Percentiles rank a stretch among this genome's conserved stretches.
phyloP scores from a whole-genome alignment of 176 grass and related monocot genomes.

The Aegilops tauschii region DNA sequence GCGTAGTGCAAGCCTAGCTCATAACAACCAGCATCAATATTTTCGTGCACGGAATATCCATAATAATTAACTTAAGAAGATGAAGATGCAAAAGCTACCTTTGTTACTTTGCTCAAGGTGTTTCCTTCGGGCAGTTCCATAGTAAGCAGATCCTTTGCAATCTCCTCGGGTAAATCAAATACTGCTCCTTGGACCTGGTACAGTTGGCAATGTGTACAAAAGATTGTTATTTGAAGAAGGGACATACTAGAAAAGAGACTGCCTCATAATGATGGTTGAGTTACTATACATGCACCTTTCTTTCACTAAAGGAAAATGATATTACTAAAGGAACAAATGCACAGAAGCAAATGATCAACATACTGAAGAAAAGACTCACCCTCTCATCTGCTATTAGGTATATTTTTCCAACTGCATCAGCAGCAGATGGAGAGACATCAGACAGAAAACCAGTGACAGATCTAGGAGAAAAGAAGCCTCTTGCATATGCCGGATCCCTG shows the following conservation, averaged over 20 bases:
- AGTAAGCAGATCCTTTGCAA: slow-evolving; percentile 69
- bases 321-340: not conserved
- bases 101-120: slow-evolving; percentile 74
- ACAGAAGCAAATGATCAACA: not conserved
- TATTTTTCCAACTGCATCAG: slow-evolving; percentile 99
- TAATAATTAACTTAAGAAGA: not conserved
- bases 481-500: slow-evolving; percentile 62
- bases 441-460: slow-evolving; percentile 91
- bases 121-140: slow-evolving; percentile 82
- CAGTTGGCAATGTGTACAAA: slow-evolving; percentile 17
- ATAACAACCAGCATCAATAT: not conserved
- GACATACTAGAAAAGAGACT: not conserved
- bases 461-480: slow-evolving; percentile 96
- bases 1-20: not conserved
- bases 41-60: not conserved
- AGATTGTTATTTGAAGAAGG: not conserved
- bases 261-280: not conserved
- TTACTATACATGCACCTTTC: slow-evolving; percentile 2
- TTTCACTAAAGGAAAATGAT: not conserved
- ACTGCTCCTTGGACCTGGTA: slow-evolving; percentile 93
- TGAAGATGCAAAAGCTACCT: slow-evolving; percentile 53
- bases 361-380: slow-evolving; percentile 43
- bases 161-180: slow-evolving; percentile 97
- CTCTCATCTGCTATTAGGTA: slow-evolving; percentile 73
- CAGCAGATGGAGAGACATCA: slow-evolving; percentile 86